Evolutionary conservation across 495 filamentous ascomycete species (phyloP).

Genomic region (Neurospora sp.): DNA sequence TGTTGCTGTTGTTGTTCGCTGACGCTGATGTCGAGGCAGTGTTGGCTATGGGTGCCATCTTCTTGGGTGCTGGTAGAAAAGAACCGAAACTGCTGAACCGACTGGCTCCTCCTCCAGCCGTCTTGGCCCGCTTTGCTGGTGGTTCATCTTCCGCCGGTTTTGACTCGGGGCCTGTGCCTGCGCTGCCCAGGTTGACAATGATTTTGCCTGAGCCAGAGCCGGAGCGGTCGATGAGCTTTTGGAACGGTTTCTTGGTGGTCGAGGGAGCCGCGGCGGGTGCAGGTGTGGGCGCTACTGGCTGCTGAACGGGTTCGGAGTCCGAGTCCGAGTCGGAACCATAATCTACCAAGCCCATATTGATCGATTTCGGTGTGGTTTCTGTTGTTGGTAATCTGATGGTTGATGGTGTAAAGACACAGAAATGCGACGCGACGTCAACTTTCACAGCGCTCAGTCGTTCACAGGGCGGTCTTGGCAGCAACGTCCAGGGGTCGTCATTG

Average conservation of each 20-base stretch:
- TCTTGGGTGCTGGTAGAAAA: conserved; percentile 80
- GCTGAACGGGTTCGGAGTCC: conserved; percentile 51
- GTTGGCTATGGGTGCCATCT: conserved; percentile 17
- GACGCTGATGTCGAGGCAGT: conserved; percentile 1
- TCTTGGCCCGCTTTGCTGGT: conserved; percentile 59
- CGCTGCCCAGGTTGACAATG: conserved; percentile 61
- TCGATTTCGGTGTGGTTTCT: not conserved
- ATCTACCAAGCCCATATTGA: conserved; percentile 61
- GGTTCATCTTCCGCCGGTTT: conserved; percentile 41
- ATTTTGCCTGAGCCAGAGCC: conserved; percentile 54
- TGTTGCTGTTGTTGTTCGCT: conserved; percentile 23
- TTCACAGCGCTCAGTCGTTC: not conserved
- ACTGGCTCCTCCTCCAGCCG: conserved; percentile 34
- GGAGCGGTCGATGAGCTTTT: conserved; percentile 67
- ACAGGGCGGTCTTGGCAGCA: not conserved
- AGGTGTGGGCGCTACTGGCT: conserved; percentile 15
- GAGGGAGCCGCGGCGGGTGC: conserved; percentile 16
- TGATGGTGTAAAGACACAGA: not conserved
- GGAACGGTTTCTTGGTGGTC: conserved; percentile 45
- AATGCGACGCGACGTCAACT: not conserved
- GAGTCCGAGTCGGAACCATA: conserved; percentile 74
- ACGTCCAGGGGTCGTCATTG: not conserved
- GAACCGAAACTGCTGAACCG: conserved; percentile 72
- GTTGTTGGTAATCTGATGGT: not conserved
- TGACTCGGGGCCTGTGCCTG: conserved; percentile 22